phyloP scores from a whole-genome alignment of 352 stramenopile species.

The Globisporangium cederbergense region DNA sequence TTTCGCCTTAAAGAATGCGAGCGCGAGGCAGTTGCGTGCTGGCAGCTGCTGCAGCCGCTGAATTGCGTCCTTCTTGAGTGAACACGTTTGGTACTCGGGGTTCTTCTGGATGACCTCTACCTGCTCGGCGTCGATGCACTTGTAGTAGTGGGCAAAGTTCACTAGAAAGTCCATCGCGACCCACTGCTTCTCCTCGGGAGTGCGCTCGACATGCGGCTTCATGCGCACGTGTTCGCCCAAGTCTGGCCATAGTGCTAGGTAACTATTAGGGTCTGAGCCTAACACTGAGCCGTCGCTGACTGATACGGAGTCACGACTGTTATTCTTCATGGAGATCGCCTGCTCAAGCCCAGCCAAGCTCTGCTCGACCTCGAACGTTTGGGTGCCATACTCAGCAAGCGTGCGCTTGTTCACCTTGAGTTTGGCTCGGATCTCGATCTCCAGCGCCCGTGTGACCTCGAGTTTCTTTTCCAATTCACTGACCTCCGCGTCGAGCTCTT shows the following conservation, averaged over 20 bases:
- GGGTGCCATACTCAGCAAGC: conserved; percentile 34
- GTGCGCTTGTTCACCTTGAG: conserved; percentile 22
- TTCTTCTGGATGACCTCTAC: conserved; percentile 61
- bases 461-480: conserved; percentile 27
- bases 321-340: conserved; percentile 20
- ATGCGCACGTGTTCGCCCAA: conserved; percentile 36
- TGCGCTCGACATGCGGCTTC: conserved; percentile 47
- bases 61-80: conserved; percentile 41
- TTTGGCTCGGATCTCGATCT: conserved; percentile 9
- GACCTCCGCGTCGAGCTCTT: conserved; percentile 39
- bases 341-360: conserved; percentile 23
- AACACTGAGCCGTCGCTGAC: background rate
- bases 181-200: conserved; percentile 63
- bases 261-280: background rate
- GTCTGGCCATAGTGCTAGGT: conserved; percentile 5
- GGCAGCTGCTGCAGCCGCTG: conserved; percentile 52
- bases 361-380: conserved; percentile 41
- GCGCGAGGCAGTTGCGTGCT: conserved; percentile 56
- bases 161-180: conserved; percentile 58
- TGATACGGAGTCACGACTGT: background rate
- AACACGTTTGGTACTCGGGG: conserved; percentile 44
- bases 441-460: background rate
- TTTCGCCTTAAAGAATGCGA: conserved; percentile 63
- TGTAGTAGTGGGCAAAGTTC: conserved; percentile 71
- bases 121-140: conserved; percentile 39